Conservation (phyloP, 495 filamentous ascomycete genomes). For the Ramalina peruviana region DNA sequence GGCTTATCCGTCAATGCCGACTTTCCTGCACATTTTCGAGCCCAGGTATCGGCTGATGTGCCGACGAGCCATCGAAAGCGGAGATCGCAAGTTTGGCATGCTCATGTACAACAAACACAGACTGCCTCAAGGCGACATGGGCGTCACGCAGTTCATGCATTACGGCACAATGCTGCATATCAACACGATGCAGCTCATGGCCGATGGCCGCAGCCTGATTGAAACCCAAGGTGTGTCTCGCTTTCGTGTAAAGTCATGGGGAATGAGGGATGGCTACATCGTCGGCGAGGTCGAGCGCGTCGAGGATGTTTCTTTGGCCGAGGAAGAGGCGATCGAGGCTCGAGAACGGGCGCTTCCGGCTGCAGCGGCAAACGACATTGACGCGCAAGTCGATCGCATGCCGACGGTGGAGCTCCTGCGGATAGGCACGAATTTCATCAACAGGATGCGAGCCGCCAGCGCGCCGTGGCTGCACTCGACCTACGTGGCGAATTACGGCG, state of each 20-base stretch:
- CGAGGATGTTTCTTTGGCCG: conserved; percentile 64
- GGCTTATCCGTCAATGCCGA: conserved; percentile 69
- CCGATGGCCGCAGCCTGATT: conserved; percentile 69
- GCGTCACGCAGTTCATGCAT: conserved; percentile 46
- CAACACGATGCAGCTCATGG: conserved; percentile 51
- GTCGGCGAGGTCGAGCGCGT: conserved; percentile 59
- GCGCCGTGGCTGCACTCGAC: conserved; percentile 60
- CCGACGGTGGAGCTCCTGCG: conserved; percentile 57
- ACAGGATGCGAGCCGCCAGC: conserved; percentile 46
- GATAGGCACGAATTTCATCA: conserved; percentile 49
- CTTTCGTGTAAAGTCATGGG: conserved; percentile 54
- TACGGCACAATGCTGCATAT: conserved; percentile 70
- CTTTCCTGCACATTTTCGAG: conserved; percentile 83
- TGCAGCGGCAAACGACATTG: conserved; percentile 16
- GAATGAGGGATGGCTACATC: conserved; percentile 58
- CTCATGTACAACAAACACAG: conserved; percentile 50
- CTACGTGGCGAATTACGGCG: conserved; percentile 60
- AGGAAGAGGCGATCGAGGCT: conserved; percentile 65
- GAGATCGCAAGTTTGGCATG: conserved; percentile 70
- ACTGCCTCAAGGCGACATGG: conserved; percentile 43
- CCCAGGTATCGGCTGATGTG: conserved; percentile 83
- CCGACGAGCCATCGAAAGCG: conserved; percentile 54
- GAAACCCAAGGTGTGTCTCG: conserved; percentile 61
- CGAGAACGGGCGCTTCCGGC: conserved; percentile 29
- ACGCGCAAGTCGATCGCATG: conserved; percentile 39